A percentile compares a stretch with the other conserved stretches of the same genome.
Conservation (phyloP, 2,329 filamentous ascomycete genomes). For the Sporothrix pallida region DNA sequence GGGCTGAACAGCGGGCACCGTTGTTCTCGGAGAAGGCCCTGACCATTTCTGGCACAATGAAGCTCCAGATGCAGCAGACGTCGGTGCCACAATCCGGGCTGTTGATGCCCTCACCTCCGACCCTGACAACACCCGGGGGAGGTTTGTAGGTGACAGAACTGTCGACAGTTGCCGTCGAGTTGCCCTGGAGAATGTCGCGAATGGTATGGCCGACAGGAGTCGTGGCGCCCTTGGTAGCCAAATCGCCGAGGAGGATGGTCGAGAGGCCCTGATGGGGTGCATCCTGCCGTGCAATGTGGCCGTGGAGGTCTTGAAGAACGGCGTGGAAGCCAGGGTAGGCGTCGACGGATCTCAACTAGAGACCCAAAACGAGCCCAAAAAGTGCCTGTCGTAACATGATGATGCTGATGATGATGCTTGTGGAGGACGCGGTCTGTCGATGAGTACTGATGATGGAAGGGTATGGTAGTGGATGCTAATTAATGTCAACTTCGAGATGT, state of each 20-base stretch:
- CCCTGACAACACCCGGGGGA: constrained; percentile 35
- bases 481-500: background rate
- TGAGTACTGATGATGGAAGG: background rate
- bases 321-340: constrained; percentile 24
- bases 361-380: background rate
- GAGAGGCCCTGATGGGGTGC: constrained; percentile 1
- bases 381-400: background rate
- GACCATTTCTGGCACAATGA: constrained; percentile 48
- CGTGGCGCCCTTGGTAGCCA: constrained; percentile 44
- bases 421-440: background rate
- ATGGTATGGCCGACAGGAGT: constrained; percentile 47
- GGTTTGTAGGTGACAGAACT: constrained; percentile 39
- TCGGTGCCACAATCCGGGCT: constrained; percentile 41
- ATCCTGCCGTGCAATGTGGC: background rate
- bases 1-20: constrained; percentile 36
- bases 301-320: background rate
- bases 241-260: constrained; percentile 47
- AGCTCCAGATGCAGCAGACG: constrained; percentile 49
- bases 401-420: background rate
- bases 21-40: constrained; percentile 43
- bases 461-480: background rate
- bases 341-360: background rate
- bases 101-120: constrained; percentile 38
- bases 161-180: constrained; percentile 36
- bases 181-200: constrained; percentile 46